These are phyloP conservation scores for Globisporangium sylvaticum DNA, from an alignment of 352 stramenopile genomes.

Conservation along the genomic window DNA sequence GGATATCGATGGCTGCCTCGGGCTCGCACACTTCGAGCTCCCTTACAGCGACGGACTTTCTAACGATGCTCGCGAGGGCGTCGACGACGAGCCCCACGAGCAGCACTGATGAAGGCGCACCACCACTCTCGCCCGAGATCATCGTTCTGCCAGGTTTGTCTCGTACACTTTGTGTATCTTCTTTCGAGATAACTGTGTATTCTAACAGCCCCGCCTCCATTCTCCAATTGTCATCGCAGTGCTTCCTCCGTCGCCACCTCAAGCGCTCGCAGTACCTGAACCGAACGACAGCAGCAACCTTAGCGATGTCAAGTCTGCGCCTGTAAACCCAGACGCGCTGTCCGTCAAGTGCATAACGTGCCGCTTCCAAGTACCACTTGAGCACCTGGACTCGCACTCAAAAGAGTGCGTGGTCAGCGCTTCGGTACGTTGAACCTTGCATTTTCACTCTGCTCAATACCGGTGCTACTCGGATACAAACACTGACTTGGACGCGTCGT, in stretches of 20 bases:
- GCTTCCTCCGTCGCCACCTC: not conserved
- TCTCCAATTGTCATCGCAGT: conserved; percentile 1
- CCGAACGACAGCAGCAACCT: conserved; percentile 2
- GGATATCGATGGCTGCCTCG: conserved; percentile 23
- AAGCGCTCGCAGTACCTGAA: not conserved
- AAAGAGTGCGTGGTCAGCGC: conserved; percentile 45
- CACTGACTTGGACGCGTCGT: not conserved
- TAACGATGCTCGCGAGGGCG: conserved; percentile 25
- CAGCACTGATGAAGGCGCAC: conserved; percentile 3
- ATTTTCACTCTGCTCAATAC: not conserved
- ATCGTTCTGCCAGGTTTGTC: conserved; percentile 6
- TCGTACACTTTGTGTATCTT: not conserved
- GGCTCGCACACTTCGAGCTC: conserved; percentile 10
- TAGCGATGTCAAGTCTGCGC: not conserved
- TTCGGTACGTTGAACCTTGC: conserved; percentile 23
- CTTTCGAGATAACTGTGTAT: not conserved
- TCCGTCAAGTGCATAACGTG: conserved; percentile 76
- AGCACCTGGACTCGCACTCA: conserved; percentile 61
- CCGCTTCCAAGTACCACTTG: conserved; percentile 34
- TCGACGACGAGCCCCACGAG: conserved; percentile 1
- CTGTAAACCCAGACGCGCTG: conserved; percentile 12
- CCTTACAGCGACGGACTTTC: conserved; percentile 55
- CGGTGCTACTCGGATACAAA: not conserved
- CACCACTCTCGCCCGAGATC: not conserved
- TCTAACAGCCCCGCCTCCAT: not conserved